Evolutionary conservation across 768 basidiomycete species (phyloP), one percentile per base, ranked within the genome.

Genomic region (Mycena chlorophos): DNA sequence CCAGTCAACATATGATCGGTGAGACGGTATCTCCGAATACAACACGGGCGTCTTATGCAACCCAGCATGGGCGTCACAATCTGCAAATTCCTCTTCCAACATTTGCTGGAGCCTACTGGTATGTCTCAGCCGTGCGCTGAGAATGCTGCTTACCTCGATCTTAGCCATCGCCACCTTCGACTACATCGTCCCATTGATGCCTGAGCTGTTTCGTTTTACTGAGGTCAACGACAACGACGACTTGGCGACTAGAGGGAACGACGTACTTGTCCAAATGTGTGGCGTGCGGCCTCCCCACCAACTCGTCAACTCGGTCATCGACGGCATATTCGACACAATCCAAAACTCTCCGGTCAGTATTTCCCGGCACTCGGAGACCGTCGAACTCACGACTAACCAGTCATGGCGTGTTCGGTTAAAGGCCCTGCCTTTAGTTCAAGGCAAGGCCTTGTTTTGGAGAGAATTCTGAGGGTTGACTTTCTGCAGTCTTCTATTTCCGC

Each of bases 391-490:
- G 57, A 42, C 46, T 19, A 30, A 23, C 16, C 57, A 92, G 88
- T 94, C 91, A 1, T 97, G 93, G 92, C 81, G 84, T 65, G 88
- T 94, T 17, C 84, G 93, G 25, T 74, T 94, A 54, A 92, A 94
- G 69, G 89, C 90, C 22, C 72, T 97, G 51, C 93, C 92, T 3
- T 77, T 94, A 17, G 78, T 96, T 13, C 90, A 92, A 79, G 85
- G 87, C 83, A 39, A 37, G 72, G 63, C 29, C 2, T 55, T 14
- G 6, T 23, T 34, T 34, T 34, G 40, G 20, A 43, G 40, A 43
- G 22, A n/a, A 19, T 19, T 29, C 12, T 4, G 8, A 8, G 25
- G 5, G 8, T 6, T 30, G 5, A 20, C 20, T 20, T 23, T 8
- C 40, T 50, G 25, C 17, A 88, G 86, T 93, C 26, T 87, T 91